Base-by-base conservation (phyloP, 768 basidiomycete species). In the Porpolomopsis calyptriformis region DNA sequence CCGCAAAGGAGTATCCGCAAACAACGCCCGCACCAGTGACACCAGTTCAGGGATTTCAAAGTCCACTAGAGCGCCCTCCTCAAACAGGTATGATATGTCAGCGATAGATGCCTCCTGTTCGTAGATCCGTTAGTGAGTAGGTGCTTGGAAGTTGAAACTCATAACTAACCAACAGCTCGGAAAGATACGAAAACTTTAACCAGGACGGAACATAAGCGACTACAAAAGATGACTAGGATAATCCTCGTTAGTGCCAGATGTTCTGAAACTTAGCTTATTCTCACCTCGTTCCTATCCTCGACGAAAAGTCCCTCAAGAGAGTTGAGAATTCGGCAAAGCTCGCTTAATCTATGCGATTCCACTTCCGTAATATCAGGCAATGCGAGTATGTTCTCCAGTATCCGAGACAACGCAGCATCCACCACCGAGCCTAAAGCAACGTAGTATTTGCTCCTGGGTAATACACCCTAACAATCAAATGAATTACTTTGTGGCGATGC, bases 111-210 rank as follows among this genome's bases (percentile, higher is more conserved):
- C 92, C 63, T 91, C 89, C 90, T 92, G 53, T 41, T 62, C 25
- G 40, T 33, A 24, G 18, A 16, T 2, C 3, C n/a, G 6, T n/a
- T 40, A 9, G 23, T n/a, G 20, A 33, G 18, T 14, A 2, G 16
- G 20, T 4, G 22, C 12, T 24, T 40, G 6, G 35, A 18, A 24
- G 41, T 6, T 19, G 33, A 38, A 45, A 10, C 42, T 8, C 16
- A n/a, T 51, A 42, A 71, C 85, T 38, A 49, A 92, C 91, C 71
- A 97, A 60, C 10, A 97, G 73, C 61, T 96, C 92, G 1, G 88
- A 88, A 4, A 96, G 71, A 62, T 97, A 97, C 16, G 85, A 90
- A 62, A 88, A 94, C 62, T 94, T 94, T 54, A 96, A 70, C 93
- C 93, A 97, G 10, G 78, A 82, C 1, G 88, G 85, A n/a, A 93